These are phyloP conservation scores for Puccinia novopanici DNA, from an alignment of 1,284 basidiomycete genomes.

Conservation along the genomic window DNA sequence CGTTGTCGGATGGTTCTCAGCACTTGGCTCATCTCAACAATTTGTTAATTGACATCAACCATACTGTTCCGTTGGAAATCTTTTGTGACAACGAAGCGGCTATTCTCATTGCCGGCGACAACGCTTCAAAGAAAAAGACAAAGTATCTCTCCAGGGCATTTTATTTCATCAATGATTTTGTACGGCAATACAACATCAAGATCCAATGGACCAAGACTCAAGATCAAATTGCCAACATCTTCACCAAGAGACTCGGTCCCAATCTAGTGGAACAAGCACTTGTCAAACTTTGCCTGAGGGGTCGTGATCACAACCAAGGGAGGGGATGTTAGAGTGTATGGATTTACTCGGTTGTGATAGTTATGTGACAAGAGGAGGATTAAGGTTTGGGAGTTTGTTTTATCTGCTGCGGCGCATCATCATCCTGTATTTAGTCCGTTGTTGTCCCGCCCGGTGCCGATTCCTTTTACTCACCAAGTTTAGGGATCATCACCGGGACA, in stretches of 20 bases:
- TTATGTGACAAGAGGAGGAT: neutral
- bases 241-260: constrained; percentile 1
- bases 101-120: constrained; percentile 7
- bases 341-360: too few relatives aligned
- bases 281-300: neutral
- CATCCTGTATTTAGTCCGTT: too few relatives aligned
- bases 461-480: too few relatives aligned
- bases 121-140: constrained; percentile 15
- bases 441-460: too few relatives aligned
- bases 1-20: neutral
- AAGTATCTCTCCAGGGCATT: neutral
- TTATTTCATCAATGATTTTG: constrained; percentile 25
- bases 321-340: too few relatives aligned
- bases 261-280: neutral
- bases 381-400: too few relatives aligned
- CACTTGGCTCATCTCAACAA: neutral
- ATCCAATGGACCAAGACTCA: constrained; percentile 11
- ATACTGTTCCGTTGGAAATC: neutral
- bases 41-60: neutral
- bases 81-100: constrained; percentile 29
- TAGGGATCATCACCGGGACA: too few relatives aligned
- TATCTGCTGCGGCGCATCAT: too few relatives aligned
- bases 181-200: constrained; percentile 4
- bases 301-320: neutral
- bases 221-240: constrained; percentile 18